Evolutionary conservation across 2,329 filamentous ascomycete genomes (phyloP).

Genomic region (Ophiocordyceps polyrhachis-furcata): DNA sequence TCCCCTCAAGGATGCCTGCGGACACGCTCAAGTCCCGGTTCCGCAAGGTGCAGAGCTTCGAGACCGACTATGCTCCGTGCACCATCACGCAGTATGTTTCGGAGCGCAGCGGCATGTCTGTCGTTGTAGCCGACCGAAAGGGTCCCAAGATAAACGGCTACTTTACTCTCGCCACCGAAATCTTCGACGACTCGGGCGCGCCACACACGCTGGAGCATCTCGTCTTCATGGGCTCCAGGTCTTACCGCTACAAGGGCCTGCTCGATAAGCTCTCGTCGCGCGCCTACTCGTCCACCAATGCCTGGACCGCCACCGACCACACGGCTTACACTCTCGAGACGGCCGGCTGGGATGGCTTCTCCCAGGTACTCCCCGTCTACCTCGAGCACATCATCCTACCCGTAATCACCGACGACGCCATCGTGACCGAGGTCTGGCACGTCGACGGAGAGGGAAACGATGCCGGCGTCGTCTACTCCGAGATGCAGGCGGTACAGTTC

Average conservation of each 20-base stretch:
- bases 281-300: conserved; percentile 87
- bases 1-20: conserved; percentile 29
- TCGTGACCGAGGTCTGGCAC: conserved; percentile 92
- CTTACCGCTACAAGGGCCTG: conserved; percentile 85
- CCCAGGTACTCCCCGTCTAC: conserved; percentile 85
- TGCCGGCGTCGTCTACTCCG: conserved; percentile 92
- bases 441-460: conserved; percentile 86
- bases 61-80: conserved; percentile 76
- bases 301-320: conserved; percentile 92
- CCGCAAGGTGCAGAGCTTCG: conserved; percentile 68
- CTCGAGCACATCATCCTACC: conserved; percentile 86
- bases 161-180: conserved; percentile 91
- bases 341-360: conserved; percentile 92
- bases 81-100: conserved; percentile 93
- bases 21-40: conserved; percentile 41
- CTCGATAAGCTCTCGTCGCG: conserved; percentile 86
- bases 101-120: conserved; percentile 80
- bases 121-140: conserved; percentile 77
- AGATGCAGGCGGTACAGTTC: conserved; percentile 95
- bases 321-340: conserved; percentile 92
- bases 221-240: conserved; percentile 80
- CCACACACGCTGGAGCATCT: conserved; percentile 74
- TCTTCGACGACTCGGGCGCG: conserved; percentile 89
- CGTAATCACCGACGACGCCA: conserved; percentile 79
- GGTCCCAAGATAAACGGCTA: conserved; percentile 93